Evolutionary conservation across 768 basidiomycete genomes (phyloP).

Genomic region (Steccherinum ochraceum): DNA sequence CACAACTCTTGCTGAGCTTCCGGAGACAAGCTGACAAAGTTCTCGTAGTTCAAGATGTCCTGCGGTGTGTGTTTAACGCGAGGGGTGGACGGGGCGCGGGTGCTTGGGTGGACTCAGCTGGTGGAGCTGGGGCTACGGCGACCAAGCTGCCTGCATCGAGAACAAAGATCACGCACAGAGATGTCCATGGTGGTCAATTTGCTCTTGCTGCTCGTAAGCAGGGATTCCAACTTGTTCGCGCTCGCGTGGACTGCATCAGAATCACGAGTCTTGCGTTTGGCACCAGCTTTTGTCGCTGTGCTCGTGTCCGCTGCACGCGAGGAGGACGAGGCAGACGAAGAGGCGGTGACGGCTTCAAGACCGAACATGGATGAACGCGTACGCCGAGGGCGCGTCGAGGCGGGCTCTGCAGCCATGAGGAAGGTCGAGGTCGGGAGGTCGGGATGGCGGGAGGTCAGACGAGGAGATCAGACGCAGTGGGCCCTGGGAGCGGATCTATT

Average conservation of each 20-base stretch:
- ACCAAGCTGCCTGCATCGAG: background rate
- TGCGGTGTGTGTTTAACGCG: background rate
- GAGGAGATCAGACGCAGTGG: too few species aligned
- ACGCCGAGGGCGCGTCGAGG: too few species aligned
- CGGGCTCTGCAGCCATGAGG: too few species aligned
- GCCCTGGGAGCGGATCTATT: too few species aligned
- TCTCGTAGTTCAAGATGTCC: slow-evolving; percentile 18
- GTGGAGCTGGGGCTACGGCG: background rate
- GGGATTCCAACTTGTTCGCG: slow-evolving; percentile 27
- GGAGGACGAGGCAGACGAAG: background rate
- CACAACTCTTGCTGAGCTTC: slow-evolving; percentile 20
- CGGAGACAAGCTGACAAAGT: slow-evolving; percentile 19
- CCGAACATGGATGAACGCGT: too few species aligned
- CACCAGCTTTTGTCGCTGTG: background rate
- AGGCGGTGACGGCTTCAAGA: too few species aligned
- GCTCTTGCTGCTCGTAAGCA: slow-evolving; percentile 45
- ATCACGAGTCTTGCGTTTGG: slow-evolving; percentile 11
- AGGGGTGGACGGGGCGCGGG: background rate
- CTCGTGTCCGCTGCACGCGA: background rate
- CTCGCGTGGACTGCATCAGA: slow-evolving; percentile 18
- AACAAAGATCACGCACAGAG: slow-evolving; percentile 29
- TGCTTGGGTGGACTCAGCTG: background rate
- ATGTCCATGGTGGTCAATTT: slow-evolving; percentile 42
- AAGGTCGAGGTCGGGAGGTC: too few species aligned
- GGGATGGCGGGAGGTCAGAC: too few species aligned